Conservation (phyloP, 805 yeast species). For the Lipomyces sp. region DNA sequence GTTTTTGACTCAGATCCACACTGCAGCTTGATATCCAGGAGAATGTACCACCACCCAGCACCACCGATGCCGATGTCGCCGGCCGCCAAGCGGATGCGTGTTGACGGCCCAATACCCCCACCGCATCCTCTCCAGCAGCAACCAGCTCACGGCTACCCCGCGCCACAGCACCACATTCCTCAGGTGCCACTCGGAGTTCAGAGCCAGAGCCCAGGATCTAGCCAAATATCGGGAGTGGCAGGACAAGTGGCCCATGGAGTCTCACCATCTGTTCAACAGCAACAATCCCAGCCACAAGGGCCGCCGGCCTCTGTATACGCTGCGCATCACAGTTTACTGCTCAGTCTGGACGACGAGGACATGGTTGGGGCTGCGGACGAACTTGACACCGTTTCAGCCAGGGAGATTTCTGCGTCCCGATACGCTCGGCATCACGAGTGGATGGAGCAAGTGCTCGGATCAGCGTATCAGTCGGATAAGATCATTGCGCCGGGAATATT, state of each 20-base stretch:
- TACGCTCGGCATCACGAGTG: conserved; percentile 53
- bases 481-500: conserved; percentile 31
- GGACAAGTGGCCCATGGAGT: background rate
- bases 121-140: conserved; percentile 15
- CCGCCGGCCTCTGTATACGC: conserved; percentile 17
- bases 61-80: conserved; percentile 34
- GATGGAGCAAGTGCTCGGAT: conserved; percentile 50
- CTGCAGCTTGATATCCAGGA: background rate
- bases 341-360: conserved; percentile 34
- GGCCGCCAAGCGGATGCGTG: conserved; percentile 27
- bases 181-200: conserved; percentile 3
- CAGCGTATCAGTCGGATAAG: conserved; percentile 39
- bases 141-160: conserved; percentile 6
- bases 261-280: conserved; percentile 1
- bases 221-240: conserved; percentile 1
- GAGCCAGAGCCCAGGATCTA: conserved; percentile 4
- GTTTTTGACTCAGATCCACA: background rate
- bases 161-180: conserved; percentile 9
- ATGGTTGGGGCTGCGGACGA: conserved; percentile 41
- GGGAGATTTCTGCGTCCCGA: conserved; percentile 51
- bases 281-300: conserved; percentile 12
- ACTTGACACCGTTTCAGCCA: conserved; percentile 49
- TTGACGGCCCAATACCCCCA: conserved; percentile 25
- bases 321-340: conserved; percentile 25
- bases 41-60: conserved; percentile 35